Evolutionary conservation across 2,329 filamentous ascomycete species (phyloP).

Genomic region (Arthrobotrys pseudoclavata): DNA sequence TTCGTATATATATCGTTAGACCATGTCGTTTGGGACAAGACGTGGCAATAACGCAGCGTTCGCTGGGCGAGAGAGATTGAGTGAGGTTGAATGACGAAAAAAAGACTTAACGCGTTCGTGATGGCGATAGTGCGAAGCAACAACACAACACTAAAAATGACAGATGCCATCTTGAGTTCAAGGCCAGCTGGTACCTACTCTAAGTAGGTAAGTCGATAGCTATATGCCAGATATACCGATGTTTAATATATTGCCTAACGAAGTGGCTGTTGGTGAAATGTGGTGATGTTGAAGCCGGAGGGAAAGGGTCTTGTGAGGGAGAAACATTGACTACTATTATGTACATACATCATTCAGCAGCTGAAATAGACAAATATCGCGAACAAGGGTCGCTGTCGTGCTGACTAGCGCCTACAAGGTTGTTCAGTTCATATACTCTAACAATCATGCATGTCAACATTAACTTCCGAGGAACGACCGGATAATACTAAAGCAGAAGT

Average conservation of each 20-base stretch:
- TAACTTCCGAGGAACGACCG: slow-evolving; percentile 30
- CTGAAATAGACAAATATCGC: slow-evolving; percentile 10
- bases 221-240: background rate
- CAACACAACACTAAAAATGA: slow-evolving; percentile 52
- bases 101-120: slow-evolving; percentile 36
- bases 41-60: slow-evolving; percentile 60
- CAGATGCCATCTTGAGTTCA: slow-evolving; percentile 13
- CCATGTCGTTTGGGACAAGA: slow-evolving; percentile 54
- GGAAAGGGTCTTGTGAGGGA: background rate
- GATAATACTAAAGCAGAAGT: slow-evolving; percentile 46
- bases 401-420: slow-evolving; percentile 32
- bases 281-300: background rate
- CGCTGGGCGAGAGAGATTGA: slow-evolving; percentile 35
- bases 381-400: slow-evolving; percentile 19
- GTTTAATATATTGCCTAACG: background rate
- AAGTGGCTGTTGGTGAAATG: background rate
- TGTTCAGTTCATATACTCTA: slow-evolving; percentile 38
- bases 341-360: slow-evolving; percentile 37
- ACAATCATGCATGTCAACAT: slow-evolving; percentile 38
- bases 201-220: background rate
- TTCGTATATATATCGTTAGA: slow-evolving; percentile 42
- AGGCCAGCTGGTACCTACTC: background rate
- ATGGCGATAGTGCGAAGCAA: slow-evolving; percentile 42
- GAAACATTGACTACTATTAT: slow-evolving; percentile 18
- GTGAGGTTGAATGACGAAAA: slow-evolving; percentile 58